A percentile compares a stretch with the other conserved stretches of the same genome.
These are phyloP conservation scores for Penicillium griseofulvum DNA, from an alignment of 2,329 filamentous ascomycete species.

Conservation along the genomic window DNA sequence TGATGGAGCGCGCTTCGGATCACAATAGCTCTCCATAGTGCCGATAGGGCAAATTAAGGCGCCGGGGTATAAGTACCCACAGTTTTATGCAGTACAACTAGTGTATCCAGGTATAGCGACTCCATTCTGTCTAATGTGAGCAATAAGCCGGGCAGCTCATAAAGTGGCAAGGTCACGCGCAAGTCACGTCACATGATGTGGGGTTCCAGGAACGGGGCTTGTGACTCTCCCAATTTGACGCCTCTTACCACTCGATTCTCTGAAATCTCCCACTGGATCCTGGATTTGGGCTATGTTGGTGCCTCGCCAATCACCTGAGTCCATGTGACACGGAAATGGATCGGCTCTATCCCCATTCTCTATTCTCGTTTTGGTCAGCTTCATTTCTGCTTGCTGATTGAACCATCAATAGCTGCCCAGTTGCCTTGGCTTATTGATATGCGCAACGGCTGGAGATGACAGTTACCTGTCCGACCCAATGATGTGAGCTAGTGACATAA, in stretches of 20 bases:
- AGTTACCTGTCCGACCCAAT: conserved; percentile 13
- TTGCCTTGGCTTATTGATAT: background rate
- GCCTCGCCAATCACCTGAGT: conserved; percentile 2
- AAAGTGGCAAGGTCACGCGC: conserved; percentile 11
- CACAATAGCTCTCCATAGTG: background rate
- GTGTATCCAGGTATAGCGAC: background rate
- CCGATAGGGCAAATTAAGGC: background rate
- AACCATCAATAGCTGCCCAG: background rate
- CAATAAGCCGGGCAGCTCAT: conserved; percentile 1
- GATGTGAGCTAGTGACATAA: conserved; percentile 2
- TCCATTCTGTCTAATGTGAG: background rate
- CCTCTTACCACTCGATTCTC: background rate
- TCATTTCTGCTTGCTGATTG: background rate
- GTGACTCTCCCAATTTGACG: conserved; percentile 7
- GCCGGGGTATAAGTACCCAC: background rate
- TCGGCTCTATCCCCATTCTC: background rate
- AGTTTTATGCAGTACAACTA: background rate
- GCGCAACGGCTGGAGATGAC: conserved; percentile 6
- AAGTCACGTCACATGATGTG: conserved; percentile 9
- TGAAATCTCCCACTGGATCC: background rate
- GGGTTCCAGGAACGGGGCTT: conserved; percentile 8
- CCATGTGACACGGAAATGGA: conserved; percentile 5
- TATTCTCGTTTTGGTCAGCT: background rate
- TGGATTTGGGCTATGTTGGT: background rate
- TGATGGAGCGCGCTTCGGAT: conserved; percentile 8